phyloP scores from a whole-genome alignment of 805 yeast genomes.

The Candida andamanensis region DNA sequence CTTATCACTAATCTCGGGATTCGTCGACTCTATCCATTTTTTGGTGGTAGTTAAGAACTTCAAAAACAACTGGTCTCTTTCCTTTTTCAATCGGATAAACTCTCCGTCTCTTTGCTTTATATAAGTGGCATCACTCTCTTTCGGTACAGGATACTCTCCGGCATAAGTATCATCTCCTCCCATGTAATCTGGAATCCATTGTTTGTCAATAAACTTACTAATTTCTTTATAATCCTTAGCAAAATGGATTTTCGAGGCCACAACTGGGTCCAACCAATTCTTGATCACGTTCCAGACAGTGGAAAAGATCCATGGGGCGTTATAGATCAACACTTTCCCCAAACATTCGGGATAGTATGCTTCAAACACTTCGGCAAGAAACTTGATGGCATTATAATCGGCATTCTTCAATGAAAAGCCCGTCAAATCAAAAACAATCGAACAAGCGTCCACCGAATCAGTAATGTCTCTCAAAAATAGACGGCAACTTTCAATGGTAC shows the following conservation, averaged over 20 bases:
- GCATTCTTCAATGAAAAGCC: constrained; percentile 87
- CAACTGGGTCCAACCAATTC: constrained; percentile 95
- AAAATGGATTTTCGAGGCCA: constrained; percentile 84
- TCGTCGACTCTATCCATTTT: constrained; percentile 69
- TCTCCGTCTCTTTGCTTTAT: constrained; percentile 17
- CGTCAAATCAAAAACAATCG: constrained; percentile 79
- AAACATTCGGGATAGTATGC: constrained; percentile 95
- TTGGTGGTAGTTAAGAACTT: constrained; percentile 61
- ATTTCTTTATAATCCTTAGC: constrained; percentile 69
- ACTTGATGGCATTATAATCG: constrained; percentile 90
- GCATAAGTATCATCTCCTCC: constrained; percentile 69
- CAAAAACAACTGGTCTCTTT: constrained; percentile 51
- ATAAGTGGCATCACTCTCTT: constrained; percentile 46
- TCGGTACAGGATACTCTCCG: constrained; percentile 63
- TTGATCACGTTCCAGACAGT: constrained; percentile 92
- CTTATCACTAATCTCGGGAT: constrained; percentile 42
- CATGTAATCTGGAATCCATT: constrained; percentile 60
- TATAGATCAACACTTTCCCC: constrained; percentile 78
- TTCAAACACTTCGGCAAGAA: constrained; percentile 83
- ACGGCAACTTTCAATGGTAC: constrained; percentile 78
- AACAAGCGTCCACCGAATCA: constrained; percentile 59
- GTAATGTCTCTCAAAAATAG: constrained; percentile 50
- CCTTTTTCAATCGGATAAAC: constrained; percentile 39
- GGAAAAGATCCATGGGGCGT: constrained; percentile 95
- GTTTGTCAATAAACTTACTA: constrained; percentile 51